phyloP scores from a whole-genome alignment of 371 early-diverging fungal species.

The Mucor plumbeus region DNA sequence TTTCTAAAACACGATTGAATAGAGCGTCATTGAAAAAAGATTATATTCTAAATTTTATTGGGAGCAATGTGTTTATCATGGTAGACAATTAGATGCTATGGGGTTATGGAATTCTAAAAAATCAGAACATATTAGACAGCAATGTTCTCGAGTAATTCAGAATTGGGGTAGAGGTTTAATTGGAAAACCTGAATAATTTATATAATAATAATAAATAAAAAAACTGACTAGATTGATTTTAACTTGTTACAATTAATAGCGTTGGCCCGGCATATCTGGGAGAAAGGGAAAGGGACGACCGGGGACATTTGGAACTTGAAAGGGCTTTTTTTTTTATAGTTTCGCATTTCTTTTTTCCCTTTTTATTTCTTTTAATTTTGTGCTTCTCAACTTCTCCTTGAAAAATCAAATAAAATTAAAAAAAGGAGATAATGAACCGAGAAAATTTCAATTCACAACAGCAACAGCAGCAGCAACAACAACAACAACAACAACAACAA shows the following conservation, averaged over 20 bases:
- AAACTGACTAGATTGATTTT: background rate
- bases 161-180: conserved; percentile 59
- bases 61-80: conserved; percentile 56
- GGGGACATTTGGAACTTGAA: no score
- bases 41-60: conserved; percentile 53
- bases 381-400: conserved; percentile 1
- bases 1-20: background rate
- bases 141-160: conserved; percentile 50
- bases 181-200: conserved; percentile 26
- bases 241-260: background rate
- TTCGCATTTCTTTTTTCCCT: no score
- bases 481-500: background rate
- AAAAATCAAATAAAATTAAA: background rate
- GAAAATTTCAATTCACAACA: conserved; percentile 15
- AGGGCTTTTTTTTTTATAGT: no score
- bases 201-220: background rate
- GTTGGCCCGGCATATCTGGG: background rate
- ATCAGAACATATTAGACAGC: conserved; percentile 45
- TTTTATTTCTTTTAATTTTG: background rate
- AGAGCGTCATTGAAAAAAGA: conserved; percentile 53
- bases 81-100: conserved; percentile 50
- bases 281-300: background rate
- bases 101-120: conserved; percentile 43
- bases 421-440: conserved; percentile 10
- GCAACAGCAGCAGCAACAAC: background rate